Conservation (phyloP, 2,329 filamentous ascomycete species). For the Periconia macrospinosa region DNA sequence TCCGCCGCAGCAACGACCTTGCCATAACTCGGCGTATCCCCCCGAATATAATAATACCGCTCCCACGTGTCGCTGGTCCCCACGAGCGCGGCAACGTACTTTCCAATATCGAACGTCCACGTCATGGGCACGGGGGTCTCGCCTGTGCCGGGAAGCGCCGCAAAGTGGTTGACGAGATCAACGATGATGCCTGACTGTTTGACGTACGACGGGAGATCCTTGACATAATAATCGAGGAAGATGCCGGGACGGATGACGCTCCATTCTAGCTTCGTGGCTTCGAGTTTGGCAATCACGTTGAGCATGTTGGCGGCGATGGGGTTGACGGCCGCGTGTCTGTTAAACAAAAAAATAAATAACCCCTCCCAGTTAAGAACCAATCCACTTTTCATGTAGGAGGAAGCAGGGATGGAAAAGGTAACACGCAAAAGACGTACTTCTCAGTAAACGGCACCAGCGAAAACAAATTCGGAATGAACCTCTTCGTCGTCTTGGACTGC, state of each 20-base stretch:
- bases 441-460: conserved; percentile 19
- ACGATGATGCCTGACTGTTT: conserved; percentile 3
- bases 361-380: no score
- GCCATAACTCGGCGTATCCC: conserved; percentile 15
- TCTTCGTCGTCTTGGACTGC: conserved; percentile 38
- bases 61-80: conserved; percentile 49
- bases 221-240: conserved; percentile 30
- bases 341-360: no score
- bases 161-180: conserved; percentile 22
- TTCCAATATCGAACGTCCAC: conserved; percentile 53
- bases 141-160: conserved; percentile 55
- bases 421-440: no score
- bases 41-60: conserved; percentile 23
- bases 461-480: conserved; percentile 50
- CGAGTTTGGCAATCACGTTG: conserved; percentile 7
- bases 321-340: neutral
- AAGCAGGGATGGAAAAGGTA: no score
- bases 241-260: conserved; percentile 23
- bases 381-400: no score
- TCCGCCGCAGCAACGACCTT: conserved; percentile 13
- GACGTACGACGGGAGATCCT: conserved; percentile 15
- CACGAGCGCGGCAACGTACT: conserved; percentile 48
- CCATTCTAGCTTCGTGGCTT: conserved; percentile 23
- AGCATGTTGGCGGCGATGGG: conserved; percentile 4
- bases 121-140: conserved; percentile 51